phyloP scores from a whole-genome alignment of 1,139 yeast genomes.

The Taphrina confusa region DNA sequence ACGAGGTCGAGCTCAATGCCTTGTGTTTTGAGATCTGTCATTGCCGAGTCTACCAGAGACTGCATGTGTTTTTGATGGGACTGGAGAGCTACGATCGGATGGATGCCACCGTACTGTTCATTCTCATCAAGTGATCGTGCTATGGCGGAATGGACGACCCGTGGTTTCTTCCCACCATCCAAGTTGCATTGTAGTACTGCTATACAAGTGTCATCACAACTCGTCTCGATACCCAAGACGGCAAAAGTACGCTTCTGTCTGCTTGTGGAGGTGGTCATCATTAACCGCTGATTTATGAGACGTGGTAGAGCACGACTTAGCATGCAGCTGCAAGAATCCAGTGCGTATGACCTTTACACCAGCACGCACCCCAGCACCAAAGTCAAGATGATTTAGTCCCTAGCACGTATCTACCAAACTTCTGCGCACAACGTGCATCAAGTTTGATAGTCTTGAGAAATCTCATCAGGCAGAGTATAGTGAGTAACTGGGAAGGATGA shows the following conservation, averaged over 20 bases:
- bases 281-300: neutral
- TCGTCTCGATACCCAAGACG: slow-evolving; percentile 75
- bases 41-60: slow-evolving; percentile 49
- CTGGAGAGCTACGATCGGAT: slow-evolving; percentile 80
- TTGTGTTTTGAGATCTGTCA: slow-evolving; percentile 41
- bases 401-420: too few species aligned
- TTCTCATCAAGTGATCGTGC: slow-evolving; percentile 60
- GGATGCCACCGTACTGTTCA: slow-evolving; percentile 71
- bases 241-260: slow-evolving; percentile 47
- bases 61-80: slow-evolving; percentile 70
- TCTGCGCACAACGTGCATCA: too few species aligned
- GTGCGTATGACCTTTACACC: too few species aligned
- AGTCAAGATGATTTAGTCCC: too few species aligned
- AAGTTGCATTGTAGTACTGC: slow-evolving; percentile 55
- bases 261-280: neutral
- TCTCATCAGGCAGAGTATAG: too few species aligned
- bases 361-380: too few species aligned
- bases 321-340: neutral
- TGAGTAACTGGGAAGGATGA: too few species aligned
- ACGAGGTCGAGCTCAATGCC: slow-evolving; percentile 63
- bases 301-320: neutral
- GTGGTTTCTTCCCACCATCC: slow-evolving; percentile 57
- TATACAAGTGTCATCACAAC: slow-evolving; percentile 94
- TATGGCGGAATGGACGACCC: slow-evolving; percentile 53
- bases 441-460: too few species aligned